Conservation (phyloP, 2,329 filamentous ascomycete species). For the Colletotrichum sp. region DNA sequence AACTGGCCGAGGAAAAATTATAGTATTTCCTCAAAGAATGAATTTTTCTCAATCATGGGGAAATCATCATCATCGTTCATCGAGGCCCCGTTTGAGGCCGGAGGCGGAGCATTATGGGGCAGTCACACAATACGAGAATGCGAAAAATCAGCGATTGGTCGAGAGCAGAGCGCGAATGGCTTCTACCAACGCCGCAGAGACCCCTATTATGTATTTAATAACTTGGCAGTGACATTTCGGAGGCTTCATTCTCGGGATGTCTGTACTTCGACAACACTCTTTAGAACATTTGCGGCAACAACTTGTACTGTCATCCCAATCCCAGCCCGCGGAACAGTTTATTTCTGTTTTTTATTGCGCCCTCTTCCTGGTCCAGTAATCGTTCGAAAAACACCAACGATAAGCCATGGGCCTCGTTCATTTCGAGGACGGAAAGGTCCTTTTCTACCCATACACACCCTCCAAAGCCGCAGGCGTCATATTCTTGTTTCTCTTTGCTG, state of each 20-base stretch:
- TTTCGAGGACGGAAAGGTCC: not conserved
- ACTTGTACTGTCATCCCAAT: too few relatives aligned
- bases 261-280: not conserved
- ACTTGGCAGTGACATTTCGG: not conserved
- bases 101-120: not conserved
- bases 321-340: fast-evolving
- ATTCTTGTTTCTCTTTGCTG: not conserved
- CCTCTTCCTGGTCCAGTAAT: not conserved
- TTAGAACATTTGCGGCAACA: not conserved
- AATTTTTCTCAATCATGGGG: too few relatives aligned
- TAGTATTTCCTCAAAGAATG: too few relatives aligned
- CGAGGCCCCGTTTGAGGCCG: not conserved
- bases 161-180: not conserved
- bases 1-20: fast-evolving
- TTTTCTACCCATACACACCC: not conserved
- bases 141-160: not conserved
- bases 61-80: not conserved
- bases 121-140: not conserved
- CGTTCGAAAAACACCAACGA: fast-evolving
- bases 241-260: fast-evolving
- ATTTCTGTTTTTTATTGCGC: fast-evolving
- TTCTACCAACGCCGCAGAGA: not conserved
- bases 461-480: not conserved
- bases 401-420: not conserved
- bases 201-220: not conserved